Evolutionary conservation across 495 filamentous ascomycete genomes (phyloP), one percentile per base, ranked within the genome.

Genomic region (Parmelia sp.): DNA sequence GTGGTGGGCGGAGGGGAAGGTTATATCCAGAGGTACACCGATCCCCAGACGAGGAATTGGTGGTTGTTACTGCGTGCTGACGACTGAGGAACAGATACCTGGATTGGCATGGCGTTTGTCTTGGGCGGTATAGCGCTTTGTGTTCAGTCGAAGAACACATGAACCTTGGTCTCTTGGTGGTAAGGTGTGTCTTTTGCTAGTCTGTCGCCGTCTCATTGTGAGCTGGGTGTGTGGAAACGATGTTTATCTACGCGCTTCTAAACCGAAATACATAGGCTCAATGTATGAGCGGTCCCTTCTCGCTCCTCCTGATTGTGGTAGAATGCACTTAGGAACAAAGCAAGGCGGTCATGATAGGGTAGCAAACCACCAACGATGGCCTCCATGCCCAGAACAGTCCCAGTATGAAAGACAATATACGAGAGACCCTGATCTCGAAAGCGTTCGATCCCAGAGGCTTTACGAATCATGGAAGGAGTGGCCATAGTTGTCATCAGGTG

Each of bases 1-100:
- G 69, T 97, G 92, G 93, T 95, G 87, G 80, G 91, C 91, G 0
- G 94, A 96, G 62, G 83, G 82, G 66, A 97, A 97, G 75, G 87
- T 89, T 5, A 94, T 97, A 66, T 86, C 84, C 65, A 80, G 86
- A 79, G 84, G 88, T 88, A 74, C 7, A 6, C 12, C n/a, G n/a
- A 45, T n/a, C 21, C 19, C 49, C 11, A 31, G 6, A 17, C 25
- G 4, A 6, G 2, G 27, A 0, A 1, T 5, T 31, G 10, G 25
- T 14, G 27, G 10, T 51, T 27, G 51, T 1, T 55, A 17, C 27
- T 12, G 3, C 1, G 2, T 60, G 58, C 39, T 66, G 14, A 58
- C 5, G 39, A 33, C 29, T 3, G 59, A 39, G 64, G 45, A 57
- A 33, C 39, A 89, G 89, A 95, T 76, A 96, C 92, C 3, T 92